phyloP scores from a whole-genome alignment of 306 rosid genomes.

The Vicia sativa region DNA sequence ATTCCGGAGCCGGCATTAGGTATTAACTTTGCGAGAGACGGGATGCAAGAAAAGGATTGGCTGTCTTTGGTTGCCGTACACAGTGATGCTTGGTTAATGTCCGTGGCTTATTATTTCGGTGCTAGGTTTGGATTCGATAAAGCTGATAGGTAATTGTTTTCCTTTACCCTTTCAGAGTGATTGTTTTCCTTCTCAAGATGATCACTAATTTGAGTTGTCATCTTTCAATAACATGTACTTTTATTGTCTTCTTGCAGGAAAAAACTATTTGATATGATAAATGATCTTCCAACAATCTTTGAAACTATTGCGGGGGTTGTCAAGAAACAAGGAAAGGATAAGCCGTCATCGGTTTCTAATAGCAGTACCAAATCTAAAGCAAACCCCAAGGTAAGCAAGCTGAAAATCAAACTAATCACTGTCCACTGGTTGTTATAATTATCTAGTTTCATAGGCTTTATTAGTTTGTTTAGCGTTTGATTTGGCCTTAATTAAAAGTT shows the following conservation, averaged over 20 bases:
- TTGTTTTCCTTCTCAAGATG: neutral
- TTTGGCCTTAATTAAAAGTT: neutral
- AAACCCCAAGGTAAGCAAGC: conserved; percentile 61
- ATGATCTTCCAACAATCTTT: conserved; percentile 85
- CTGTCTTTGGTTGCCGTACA: conserved; percentile 58
- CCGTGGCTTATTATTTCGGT: conserved; percentile 58
- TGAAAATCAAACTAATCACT: conserved; percentile 14
- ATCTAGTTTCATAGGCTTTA: conserved; percentile 12
- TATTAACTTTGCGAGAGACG: conserved; percentile 63
- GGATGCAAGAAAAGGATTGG: conserved; percentile 59
- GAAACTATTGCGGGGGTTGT: conserved; percentile 75
- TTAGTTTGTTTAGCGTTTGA: neutral
- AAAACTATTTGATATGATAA: conserved; percentile 81
- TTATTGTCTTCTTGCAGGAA: conserved; percentile 64
- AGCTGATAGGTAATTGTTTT: conserved; percentile 51
- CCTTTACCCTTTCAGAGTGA: neutral
- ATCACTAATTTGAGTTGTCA: conserved; percentile 15
- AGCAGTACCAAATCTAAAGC: conserved; percentile 71
- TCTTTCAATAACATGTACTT: no score
- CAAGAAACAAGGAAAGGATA: conserved; percentile 79
- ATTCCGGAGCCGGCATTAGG: conserved; percentile 65
- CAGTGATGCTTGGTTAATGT: conserved; percentile 55
- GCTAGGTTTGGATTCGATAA: conserved; percentile 53
- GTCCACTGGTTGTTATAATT: neutral
- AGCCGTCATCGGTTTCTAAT: conserved; percentile 68